phyloP scores from a whole-genome alignment of 2,329 filamentous ascomycete genomes.

The Ilyonectria robusta region DNA sequence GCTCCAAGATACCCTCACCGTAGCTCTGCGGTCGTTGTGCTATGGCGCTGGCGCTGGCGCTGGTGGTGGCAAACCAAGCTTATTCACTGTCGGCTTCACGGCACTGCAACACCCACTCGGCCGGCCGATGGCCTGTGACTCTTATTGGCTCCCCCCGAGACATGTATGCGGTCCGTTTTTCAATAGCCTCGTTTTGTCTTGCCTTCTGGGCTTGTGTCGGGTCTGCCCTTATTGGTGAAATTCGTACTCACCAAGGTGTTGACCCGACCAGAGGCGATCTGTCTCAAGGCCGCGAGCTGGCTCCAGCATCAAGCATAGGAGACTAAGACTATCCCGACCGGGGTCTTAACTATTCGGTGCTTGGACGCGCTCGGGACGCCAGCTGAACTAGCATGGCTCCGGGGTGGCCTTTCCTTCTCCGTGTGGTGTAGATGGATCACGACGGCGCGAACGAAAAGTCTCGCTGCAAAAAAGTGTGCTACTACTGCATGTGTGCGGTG shows the following conservation, averaged over 20 bases:
- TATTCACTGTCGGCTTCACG: background rate
- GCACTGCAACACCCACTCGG: background rate
- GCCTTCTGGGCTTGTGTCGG: background rate
- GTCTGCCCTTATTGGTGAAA: background rate
- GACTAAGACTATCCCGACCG: background rate
- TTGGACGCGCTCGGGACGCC: slow-evolving; percentile 9
- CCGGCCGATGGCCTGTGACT: background rate
- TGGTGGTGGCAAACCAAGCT: background rate
- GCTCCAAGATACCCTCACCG: background rate
- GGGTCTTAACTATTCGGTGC: slow-evolving; percentile 3
- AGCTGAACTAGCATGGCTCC: slow-evolving; percentile 14
- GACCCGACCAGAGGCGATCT: background rate
- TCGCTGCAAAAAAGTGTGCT: background rate
- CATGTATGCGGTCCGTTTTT: background rate
- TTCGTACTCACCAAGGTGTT: background rate
- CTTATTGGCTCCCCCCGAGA: background rate
- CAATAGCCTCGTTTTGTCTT: slow-evolving; percentile 9
- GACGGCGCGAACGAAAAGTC: slow-evolving; percentile 5
- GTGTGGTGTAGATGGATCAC: slow-evolving; percentile 4
- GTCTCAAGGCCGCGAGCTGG: background rate
- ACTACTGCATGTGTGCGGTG: background rate
- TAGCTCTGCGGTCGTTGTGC: background rate
- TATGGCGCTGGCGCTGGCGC: background rate
- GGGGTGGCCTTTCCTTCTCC: background rate
- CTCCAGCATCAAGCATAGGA: background rate